These are phyloP conservation scores for Hypoxylon rickii DNA, from an alignment of 495 filamentous ascomycete genomes.

Conservation along the genomic window DNA sequence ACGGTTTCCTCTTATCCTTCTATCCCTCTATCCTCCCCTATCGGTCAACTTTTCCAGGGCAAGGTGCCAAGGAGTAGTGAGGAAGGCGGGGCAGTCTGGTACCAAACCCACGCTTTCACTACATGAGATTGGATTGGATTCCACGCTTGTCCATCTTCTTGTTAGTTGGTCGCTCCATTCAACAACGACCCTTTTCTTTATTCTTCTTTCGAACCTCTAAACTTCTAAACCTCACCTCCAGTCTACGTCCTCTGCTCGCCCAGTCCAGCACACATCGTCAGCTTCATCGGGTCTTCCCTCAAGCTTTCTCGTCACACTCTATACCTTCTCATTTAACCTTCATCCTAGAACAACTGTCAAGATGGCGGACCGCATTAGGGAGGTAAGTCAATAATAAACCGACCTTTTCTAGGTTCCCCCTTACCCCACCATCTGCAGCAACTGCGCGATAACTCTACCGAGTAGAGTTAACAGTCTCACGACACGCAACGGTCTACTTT, in stretches of 20 bases:
- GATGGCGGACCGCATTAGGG: constrained; percentile 77
- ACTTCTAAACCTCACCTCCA: neutral
- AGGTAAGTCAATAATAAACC: constrained; percentile 60
- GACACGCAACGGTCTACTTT: too few relatives aligned
- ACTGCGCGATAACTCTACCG: constrained; percentile 27
- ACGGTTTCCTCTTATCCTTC: constrained; percentile 20
- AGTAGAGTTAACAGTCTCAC: too few relatives aligned
- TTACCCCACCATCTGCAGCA: constrained; percentile 48
- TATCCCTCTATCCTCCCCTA: constrained; percentile 32
- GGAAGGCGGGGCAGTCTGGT: constrained; percentile 40
- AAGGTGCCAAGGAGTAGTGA: too few relatives aligned
- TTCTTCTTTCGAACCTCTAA: constrained; percentile 7
- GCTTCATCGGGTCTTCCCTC: constrained; percentile 15
- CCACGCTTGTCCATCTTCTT: constrained; percentile 21
- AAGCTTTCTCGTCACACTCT: constrained; percentile 23
- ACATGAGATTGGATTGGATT: constrained; percentile 40
- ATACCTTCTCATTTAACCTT: constrained; percentile 9
- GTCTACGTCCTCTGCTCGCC: constrained; percentile 26
- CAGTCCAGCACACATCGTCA: constrained; percentile 26
- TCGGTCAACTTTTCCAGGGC: constrained; percentile 29
- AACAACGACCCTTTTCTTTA: constrained; percentile 35
- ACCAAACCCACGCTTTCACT: constrained; percentile 29
- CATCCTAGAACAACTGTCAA: constrained; percentile 15
- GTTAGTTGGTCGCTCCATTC: constrained; percentile 31
- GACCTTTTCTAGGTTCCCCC: constrained; percentile 22